Conservation (phyloP, 495 filamentous ascomycete genomes). For the Tuber borchii region DNA sequence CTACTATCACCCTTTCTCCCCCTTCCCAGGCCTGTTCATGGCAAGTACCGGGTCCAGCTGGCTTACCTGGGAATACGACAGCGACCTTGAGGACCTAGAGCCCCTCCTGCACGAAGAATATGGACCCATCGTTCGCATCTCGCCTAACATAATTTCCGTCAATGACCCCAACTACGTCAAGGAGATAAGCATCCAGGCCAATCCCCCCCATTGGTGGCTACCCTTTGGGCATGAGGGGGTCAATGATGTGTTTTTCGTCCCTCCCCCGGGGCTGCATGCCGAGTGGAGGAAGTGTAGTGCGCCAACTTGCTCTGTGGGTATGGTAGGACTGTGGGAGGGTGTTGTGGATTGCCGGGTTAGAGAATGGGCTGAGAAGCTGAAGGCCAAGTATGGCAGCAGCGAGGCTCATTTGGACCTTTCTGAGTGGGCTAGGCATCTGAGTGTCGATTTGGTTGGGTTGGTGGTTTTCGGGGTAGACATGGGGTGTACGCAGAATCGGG, state of each 20-base stretch:
- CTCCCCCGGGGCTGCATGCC: background rate
- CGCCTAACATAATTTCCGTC: background rate
- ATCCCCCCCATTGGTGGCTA: background rate
- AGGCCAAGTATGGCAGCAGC: background rate
- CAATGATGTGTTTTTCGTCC: background rate
- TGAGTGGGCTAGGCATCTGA: conserved; percentile 32
- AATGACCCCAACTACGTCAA: background rate
- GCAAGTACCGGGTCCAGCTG: conserved; percentile 7
- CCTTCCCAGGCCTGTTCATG: conserved; percentile 41
- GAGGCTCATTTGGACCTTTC: background rate
- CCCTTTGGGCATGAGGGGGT: background rate
- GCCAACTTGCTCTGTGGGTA: background rate
- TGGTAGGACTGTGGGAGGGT: background rate
- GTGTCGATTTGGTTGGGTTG: conserved; percentile 45
- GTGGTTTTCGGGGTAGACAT: background rate
- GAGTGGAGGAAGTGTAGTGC: background rate
- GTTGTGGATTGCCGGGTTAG: background rate
- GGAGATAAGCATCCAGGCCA: background rate
- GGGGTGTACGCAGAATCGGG: background rate
- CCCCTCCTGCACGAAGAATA: background rate
- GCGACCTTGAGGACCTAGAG: background rate
- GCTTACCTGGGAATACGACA: background rate
- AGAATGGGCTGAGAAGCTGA: background rate
- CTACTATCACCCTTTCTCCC: conserved; percentile 43
- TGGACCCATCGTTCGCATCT: background rate